Conservation (phyloP, 2,329 filamentous ascomycete genomes). For the Aureobasidium mangrovei region DNA sequence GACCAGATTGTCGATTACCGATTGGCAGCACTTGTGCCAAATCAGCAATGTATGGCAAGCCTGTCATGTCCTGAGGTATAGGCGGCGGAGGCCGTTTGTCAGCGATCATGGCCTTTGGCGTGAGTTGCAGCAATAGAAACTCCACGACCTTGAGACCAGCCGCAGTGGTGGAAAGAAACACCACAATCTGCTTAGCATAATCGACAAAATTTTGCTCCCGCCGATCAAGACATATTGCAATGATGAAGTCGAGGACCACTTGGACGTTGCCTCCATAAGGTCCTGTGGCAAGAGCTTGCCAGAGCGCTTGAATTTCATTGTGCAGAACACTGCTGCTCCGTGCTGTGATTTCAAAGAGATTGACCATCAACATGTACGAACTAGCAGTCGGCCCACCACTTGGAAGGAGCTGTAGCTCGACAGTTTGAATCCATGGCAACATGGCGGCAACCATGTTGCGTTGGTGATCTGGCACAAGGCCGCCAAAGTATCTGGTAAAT, state of each 20-base stretch:
- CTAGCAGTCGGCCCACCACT: conserved; percentile 83
- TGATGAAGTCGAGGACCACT: conserved; percentile 91
- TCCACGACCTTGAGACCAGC: conserved; percentile 89
- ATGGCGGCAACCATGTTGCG: conserved; percentile 91
- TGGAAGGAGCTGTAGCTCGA: conserved; percentile 85
- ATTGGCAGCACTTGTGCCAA: conserved; percentile 68
- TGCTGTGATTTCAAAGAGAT: conserved; percentile 92
- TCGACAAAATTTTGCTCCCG: conserved; percentile 97
- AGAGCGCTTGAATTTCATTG: conserved; percentile 93
- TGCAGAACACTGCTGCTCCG: conserved; percentile 80
- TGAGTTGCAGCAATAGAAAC: conserved; percentile 83
- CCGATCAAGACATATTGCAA: conserved; percentile 82
- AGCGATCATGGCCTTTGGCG: conserved; percentile 93
- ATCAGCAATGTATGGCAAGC: conserved; percentile 84
- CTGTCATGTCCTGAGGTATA: conserved; percentile 62
- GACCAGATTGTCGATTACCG: conserved; percentile 75
- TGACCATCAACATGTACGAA: conserved; percentile 91
- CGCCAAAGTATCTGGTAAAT: conserved; percentile 88
- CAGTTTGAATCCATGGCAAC: conserved; percentile 89
- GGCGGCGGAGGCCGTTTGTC: conserved; percentile 65
- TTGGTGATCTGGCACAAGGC: conserved; percentile 71
- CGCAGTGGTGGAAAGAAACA: conserved; percentile 80
- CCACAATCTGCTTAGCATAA: conserved; percentile 95
- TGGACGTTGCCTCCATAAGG: conserved; percentile 91
- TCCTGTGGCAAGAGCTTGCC: conserved; percentile 91